These are phyloP conservation scores for Stemphylium beticola DNA, from an alignment of 2,329 filamentous ascomycete genomes.

Conservation along the genomic window DNA sequence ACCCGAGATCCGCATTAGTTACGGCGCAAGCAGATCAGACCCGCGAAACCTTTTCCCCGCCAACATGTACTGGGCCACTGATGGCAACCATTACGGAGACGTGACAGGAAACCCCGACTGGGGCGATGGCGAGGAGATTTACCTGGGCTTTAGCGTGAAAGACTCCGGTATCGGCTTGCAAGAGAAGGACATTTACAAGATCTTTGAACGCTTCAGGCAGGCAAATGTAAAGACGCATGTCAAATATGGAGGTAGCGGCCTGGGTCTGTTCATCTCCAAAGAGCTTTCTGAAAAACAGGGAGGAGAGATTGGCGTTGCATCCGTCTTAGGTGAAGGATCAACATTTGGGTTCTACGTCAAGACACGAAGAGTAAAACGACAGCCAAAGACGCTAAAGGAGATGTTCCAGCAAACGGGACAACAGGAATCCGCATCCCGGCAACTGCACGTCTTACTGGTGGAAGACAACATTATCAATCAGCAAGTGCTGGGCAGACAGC, in stretches of 20 bases:
- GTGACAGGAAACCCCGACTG: constrained; percentile 42
- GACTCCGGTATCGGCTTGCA: constrained; percentile 53
- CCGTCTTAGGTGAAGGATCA: constrained; percentile 44
- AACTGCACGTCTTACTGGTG: constrained; percentile 43
- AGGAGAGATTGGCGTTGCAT: constrained; percentile 55
- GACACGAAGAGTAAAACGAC: constrained; percentile 31
- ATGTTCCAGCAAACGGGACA: constrained; percentile 10
- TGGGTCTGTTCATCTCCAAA: constrained; percentile 55
- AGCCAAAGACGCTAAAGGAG: constrained; percentile 11
- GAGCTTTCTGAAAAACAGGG: constrained; percentile 54
- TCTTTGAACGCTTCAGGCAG: constrained; percentile 47
- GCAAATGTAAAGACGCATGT: constrained; percentile 47
- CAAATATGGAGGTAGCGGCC: constrained; percentile 53
- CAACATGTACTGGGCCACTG: constrained; percentile 42
- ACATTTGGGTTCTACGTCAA: constrained; percentile 56
- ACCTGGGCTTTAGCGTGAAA: constrained; percentile 46
- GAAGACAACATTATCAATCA: constrained; percentile 52
- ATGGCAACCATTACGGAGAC: constrained; percentile 25
- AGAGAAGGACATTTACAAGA: constrained; percentile 47
- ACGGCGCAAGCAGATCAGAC: constrained; percentile 39
- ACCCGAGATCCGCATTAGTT: constrained; percentile 48
- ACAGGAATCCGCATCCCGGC: constrained; percentile 1
- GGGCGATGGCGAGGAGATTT: constrained; percentile 49
- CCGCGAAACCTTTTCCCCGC: constrained; percentile 35
- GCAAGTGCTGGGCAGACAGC: constrained; percentile 44